Percentiles rank a stretch among this genome's conserved stretches.
Conservation (phyloP, 352 stramenopile species). For the Pythium sukuiense region DNA sequence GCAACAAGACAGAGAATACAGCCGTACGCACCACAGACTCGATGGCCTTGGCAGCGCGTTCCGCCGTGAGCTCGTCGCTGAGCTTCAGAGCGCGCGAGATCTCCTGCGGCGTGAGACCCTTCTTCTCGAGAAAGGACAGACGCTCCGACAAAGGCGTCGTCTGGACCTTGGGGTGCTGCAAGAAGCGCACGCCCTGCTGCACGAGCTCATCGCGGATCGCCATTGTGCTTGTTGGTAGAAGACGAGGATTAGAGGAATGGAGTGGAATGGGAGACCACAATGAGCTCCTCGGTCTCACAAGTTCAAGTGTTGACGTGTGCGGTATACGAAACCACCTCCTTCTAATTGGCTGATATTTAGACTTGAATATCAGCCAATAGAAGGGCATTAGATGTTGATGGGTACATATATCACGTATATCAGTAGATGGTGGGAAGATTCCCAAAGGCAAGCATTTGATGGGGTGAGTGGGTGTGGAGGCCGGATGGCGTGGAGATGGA, state of each 20-base stretch:
- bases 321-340: background rate
- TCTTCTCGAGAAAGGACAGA: constrained; percentile 76
- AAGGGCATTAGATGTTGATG: too few relatives aligned
- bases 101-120: constrained; percentile 65
- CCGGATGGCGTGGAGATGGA: too few relatives aligned
- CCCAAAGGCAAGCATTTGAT: too few relatives aligned
- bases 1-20: too few relatives aligned
- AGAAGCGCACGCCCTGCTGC: constrained; percentile 71
- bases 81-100: constrained; percentile 64
- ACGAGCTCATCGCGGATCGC: constrained; percentile 62
- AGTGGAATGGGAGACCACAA: too few relatives aligned
- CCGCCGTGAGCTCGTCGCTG: constrained; percentile 65
- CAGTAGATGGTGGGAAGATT: too few relatives aligned
- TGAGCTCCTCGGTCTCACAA: background rate
- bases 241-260: too few relatives aligned
- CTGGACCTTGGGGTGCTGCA: constrained; percentile 77
- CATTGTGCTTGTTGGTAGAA: too few relatives aligned
- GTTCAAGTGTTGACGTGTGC: background rate
- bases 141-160: constrained; percentile 72
- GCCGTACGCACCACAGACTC: constrained; percentile 49
- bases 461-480: too few relatives aligned
- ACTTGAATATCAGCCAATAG: too few relatives aligned
- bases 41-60: constrained; percentile 47
- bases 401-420: too few relatives aligned
- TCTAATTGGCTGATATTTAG: too few relatives aligned